These are phyloP conservation scores for Sequoia sempervirens DNA, from an alignment of 75 land plant species.

Conservation along the genomic window DNA sequence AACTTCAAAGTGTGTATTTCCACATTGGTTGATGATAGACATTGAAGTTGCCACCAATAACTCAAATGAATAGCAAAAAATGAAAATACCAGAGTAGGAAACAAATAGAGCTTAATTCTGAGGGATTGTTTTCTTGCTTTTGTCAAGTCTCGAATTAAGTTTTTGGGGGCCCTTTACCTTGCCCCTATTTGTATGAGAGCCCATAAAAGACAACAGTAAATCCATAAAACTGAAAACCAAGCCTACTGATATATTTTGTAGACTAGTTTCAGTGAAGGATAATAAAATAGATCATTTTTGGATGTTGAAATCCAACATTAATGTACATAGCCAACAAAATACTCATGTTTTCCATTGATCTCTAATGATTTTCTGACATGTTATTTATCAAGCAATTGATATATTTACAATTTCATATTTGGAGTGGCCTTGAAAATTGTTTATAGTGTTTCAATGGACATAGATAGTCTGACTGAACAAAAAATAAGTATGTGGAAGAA, in stretches of 20 bases:
- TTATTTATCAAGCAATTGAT: not conserved
- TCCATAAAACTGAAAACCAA: not conserved
- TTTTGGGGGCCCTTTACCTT: not conserved
- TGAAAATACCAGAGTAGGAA: not conserved
- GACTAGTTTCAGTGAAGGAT: not conserved
- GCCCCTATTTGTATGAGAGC: not conserved
- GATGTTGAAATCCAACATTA: not conserved
- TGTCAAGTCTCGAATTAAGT: not conserved
- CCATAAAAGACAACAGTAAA: not conserved
- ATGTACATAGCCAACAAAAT: not conserved
- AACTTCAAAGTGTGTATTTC: not conserved
- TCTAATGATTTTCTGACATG: not conserved
- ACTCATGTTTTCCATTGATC: not conserved
- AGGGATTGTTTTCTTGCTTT: not conserved
- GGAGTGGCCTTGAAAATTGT: not conserved
- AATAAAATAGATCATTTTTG: not conserved
- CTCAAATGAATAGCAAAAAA: not conserved
- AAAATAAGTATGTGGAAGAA: not conserved
- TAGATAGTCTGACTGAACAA: not conserved
- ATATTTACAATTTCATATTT: not conserved
- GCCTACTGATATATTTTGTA: not conserved
- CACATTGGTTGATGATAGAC: not conserved
- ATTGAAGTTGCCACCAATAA: not conserved
- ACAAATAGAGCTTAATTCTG: not conserved
- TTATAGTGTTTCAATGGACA: not conserved